These are phyloP conservation scores for Amanita rubescens DNA, from an alignment of 768 basidiomycete genomes.

Conservation along the genomic window DNA sequence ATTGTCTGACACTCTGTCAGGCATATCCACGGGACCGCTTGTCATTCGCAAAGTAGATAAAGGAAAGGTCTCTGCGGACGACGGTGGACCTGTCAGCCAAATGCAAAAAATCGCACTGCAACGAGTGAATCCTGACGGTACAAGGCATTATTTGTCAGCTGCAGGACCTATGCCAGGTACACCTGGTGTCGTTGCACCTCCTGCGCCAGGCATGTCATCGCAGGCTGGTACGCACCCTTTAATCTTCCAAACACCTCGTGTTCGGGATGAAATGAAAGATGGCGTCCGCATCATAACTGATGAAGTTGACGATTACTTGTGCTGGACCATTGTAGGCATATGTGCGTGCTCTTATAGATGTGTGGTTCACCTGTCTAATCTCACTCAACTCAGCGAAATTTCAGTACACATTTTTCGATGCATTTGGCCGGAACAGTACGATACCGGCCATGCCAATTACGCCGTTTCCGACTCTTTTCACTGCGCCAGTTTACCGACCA, in stretches of 20 bases:
- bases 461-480: constrained; percentile 83
- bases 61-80: constrained; percentile 76
- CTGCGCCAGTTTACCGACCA: constrained; percentile 67
- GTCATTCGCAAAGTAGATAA: constrained; percentile 92
- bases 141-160: constrained; percentile 83
- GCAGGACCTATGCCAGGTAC: constrained; percentile 78
- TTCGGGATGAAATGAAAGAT: constrained; percentile 78
- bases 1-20: constrained; percentile 77
- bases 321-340: constrained; percentile 95
- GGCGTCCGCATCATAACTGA: constrained; percentile 71
- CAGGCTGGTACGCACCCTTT: constrained; percentile 79
- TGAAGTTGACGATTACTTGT: constrained; percentile 91
- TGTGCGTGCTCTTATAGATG: constrained; percentile 44
- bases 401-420: constrained; percentile 92
- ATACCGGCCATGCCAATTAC: constrained; percentile 80
- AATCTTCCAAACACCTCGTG: constrained; percentile 70
- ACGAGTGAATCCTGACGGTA: constrained; percentile 72
- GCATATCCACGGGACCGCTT: constrained; percentile 79
- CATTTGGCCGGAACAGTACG: constrained; percentile 70
- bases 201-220: constrained; percentile 67
- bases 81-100: constrained; percentile 89
- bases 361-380: neutral
- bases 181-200: constrained; percentile 57
- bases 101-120: constrained; percentile 96
- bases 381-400: constrained; percentile 59